Conservation (phyloP, 768 basidiomycete species). For the Rhodosporidiobolus odoratus region DNA sequence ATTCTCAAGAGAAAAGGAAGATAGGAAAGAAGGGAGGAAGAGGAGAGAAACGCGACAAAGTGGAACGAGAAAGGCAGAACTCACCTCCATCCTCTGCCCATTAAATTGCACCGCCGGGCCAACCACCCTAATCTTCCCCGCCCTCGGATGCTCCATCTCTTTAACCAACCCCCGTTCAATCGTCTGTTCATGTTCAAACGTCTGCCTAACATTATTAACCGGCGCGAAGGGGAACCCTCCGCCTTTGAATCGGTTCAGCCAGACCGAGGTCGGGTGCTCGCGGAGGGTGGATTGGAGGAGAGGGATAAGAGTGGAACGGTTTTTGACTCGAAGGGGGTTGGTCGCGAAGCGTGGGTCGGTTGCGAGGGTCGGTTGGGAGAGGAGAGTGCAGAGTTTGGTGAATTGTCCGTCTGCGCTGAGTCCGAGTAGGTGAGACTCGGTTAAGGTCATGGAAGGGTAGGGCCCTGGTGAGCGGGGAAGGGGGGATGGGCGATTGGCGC, state of each 20-base stretch:
- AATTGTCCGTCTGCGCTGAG: conserved; percentile 55
- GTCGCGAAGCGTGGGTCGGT: conserved; percentile 62
- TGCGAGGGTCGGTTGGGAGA: conserved; percentile 59
- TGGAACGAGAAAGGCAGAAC: background rate
- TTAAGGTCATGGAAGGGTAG: background rate
- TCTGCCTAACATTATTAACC: conserved; percentile 80
- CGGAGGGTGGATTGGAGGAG: conserved; percentile 62
- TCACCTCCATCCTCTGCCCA: conserved; percentile 37
- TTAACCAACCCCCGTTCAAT: conserved; percentile 67
- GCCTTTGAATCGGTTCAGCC: conserved; percentile 70
- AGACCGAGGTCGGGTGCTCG: conserved; percentile 60
- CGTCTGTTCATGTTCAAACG: conserved; percentile 83
- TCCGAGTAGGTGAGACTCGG: background rate
- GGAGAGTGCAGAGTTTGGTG: conserved; percentile 60
- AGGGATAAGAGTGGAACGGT: conserved; percentile 64
- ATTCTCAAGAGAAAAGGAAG: no score
- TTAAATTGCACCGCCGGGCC: conserved; percentile 41
- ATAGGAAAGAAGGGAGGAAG: background rate
- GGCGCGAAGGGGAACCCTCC: conserved; percentile 84
- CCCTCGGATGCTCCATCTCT: conserved; percentile 70
- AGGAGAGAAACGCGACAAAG: background rate
- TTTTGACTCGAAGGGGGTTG: conserved; percentile 68
- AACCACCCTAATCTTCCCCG: conserved; percentile 52
- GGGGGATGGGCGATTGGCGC: background rate
- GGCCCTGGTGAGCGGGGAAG: background rate